Percentiles rank a stretch among this genome's conserved stretches.
phyloP scores from a whole-genome alignment of 2,329 filamentous ascomycete species.

The Zarea fungicola region DNA sequence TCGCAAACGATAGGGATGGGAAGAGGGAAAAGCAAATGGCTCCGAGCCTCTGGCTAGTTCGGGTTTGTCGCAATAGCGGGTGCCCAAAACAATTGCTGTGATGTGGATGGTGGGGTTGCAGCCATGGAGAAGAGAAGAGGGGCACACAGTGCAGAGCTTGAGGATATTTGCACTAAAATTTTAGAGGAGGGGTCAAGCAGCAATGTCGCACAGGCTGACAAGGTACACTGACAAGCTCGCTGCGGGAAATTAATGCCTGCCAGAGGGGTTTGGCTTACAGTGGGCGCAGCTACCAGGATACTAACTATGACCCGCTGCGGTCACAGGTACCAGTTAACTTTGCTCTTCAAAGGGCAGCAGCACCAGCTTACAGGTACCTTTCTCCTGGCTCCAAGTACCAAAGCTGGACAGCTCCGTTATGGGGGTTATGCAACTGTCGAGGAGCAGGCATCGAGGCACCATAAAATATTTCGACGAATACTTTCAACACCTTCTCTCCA shows the following conservation, averaged over 20 bases:
- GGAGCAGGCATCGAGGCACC: conserved; percentile 4
- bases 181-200: background rate
- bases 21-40: background rate
- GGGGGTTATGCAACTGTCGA: conserved; percentile 7
- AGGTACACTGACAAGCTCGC: background rate
- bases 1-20: conserved; percentile 17
- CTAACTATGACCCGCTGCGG: too few species aligned
- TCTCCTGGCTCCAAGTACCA: background rate
- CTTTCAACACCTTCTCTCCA: background rate
- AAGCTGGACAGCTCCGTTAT: conserved; percentile 2
- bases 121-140: conserved; percentile 12
- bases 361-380: background rate
- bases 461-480: background rate
- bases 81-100: conserved; percentile 13
- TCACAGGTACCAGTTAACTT: too few species aligned
- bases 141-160: conserved; percentile 11
- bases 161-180: background rate
- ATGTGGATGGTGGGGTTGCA: conserved; percentile 13
- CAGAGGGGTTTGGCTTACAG: too few species aligned
- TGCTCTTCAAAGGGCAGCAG: too few species aligned
- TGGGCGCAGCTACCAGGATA: too few species aligned
- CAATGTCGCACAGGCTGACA: background rate
- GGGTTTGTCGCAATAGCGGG: conserved; percentile 13
- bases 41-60: conserved; percentile 3
- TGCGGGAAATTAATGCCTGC: too few species aligned